Conservation (phyloP, 495 filamentous ascomycete genomes). For the Amniculicola lignicola region DNA sequence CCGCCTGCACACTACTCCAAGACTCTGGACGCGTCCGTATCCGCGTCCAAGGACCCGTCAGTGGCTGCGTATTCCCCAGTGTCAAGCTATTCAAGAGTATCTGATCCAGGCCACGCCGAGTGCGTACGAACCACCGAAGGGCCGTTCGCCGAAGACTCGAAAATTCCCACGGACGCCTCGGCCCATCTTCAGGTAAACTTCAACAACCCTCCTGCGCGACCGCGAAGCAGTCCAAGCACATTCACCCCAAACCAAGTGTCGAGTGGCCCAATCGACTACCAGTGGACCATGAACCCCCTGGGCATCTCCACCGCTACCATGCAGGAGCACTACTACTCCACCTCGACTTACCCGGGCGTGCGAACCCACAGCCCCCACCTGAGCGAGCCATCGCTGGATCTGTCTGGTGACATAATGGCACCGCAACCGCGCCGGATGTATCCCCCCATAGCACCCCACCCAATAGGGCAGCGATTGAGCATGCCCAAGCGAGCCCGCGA, state of each 20-base stretch:
- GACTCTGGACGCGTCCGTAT: slow-evolving; percentile 3
- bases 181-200: slow-evolving; percentile 27
- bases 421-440: slow-evolving; percentile 40
- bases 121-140: slow-evolving; percentile 6
- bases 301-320: slow-evolving; percentile 37
- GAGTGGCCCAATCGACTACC: slow-evolving; percentile 25
- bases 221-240: slow-evolving; percentile 42
- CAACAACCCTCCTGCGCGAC: slow-evolving; percentile 29
- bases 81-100: slow-evolving; percentile 22
- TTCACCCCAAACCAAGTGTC: slow-evolving; percentile 35
- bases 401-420: slow-evolving; percentile 32
- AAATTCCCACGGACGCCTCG: slow-evolving; percentile 8
- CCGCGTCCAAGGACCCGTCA: slow-evolving; percentile 15
- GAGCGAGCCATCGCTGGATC: slow-evolving; percentile 25
- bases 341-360: slow-evolving; percentile 19
- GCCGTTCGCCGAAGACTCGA: slow-evolving; percentile 4
- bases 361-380: slow-evolving; percentile 30
- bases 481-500: slow-evolving; percentile 35
- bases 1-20: slow-evolving; percentile 24
- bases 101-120: slow-evolving; percentile 13
- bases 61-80: slow-evolving; percentile 27
- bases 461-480: slow-evolving; percentile 26
- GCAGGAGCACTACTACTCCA: slow-evolving; percentile 32
- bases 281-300: slow-evolving; percentile 39
- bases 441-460: slow-evolving; percentile 38